These are phyloP conservation scores for Dipteronia dyeriana DNA, from an alignment of 345 rosid species.

Conservation along the genomic window DNA sequence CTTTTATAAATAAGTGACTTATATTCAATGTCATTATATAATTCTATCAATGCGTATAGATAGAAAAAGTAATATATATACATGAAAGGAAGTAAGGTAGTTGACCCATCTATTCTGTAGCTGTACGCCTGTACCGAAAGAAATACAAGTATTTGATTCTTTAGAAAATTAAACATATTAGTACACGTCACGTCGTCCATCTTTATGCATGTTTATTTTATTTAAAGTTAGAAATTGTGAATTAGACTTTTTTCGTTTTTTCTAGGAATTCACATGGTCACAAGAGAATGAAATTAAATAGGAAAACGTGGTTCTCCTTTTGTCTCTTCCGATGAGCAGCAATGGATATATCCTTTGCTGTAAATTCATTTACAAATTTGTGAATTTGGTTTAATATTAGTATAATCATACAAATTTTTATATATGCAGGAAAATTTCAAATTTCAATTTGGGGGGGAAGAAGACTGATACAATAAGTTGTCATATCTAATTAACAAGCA, in stretches of 20 bases:
- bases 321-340: not conserved
- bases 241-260: not conserved
- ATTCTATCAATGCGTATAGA: too few relatives aligned
- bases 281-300: not conserved
- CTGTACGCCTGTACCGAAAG: not conserved
- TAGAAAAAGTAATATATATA: too few relatives aligned
- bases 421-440: slow-evolving; percentile 4
- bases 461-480: not conserved
- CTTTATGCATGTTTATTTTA: not conserved
- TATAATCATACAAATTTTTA: not conserved
- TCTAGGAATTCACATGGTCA: not conserved
- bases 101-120: not conserved
- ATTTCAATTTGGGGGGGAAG: not conserved
- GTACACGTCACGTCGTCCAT: not conserved
- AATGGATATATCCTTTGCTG: not conserved
- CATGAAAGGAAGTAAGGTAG: not conserved
- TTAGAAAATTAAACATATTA: slow-evolving; percentile 10
- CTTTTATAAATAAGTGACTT: too few relatives aligned
- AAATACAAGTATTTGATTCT: not conserved
- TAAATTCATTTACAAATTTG: not conserved
- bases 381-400: not conserved
- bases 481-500: not conserved
- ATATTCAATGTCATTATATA: too few relatives aligned
- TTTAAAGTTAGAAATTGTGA: not conserved
- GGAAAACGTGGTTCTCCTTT: not conserved